Base-by-base conservation (phyloP, 768 basidiomycete species). In the Mycena olivaceomarginata region DNA sequence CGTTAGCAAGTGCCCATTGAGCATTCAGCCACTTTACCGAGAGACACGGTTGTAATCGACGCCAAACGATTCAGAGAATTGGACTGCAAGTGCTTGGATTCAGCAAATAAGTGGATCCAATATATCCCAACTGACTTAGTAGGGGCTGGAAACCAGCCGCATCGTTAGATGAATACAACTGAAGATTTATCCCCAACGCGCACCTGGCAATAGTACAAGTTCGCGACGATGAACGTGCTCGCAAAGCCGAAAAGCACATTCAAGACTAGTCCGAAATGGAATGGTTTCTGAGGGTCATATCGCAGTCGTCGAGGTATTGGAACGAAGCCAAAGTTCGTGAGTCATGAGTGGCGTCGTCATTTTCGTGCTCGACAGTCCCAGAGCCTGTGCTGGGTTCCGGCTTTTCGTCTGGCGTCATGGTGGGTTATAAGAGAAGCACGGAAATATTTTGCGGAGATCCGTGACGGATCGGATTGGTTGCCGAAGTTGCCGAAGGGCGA, bases 191-290 rank as follows among this genome's bases (percentile, higher is more conserved):
- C 22, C n/a, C 0, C 2, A 5, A 12, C 18, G 8, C 66, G 15
- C 67, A 76, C 78, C 68, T 96, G 95, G 76, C 93, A 94, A 79
- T 96, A 97, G 82, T 96, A 97, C 63, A 97, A 82, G 81, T 97
- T 97, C n/a, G 92, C 90, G 16, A 92, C 92, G 57, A 86, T 88
- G 80, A 92, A 91, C 41, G 93, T 94, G 77, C 92, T 90, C 37
- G 90, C 91, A 76, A 92, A 87, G 20, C 93, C 94, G 80, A 95
- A 95, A 0, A 91, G 86, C 13, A 88, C 79, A 75, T 94, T 94
- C 46, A 93, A 81, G 59, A 89, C 45, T 12, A 91, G 66, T 5
- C 91, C 90, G 77, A 93, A n/a, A 72, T 90, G 85, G 48, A 89
- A 89, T 0, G 91, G 90, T 20, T 85, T 88, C 6, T 87, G 77